Conservation (phyloP, 75 land plant genomes). For the Selaginella tamariscina region DNA sequence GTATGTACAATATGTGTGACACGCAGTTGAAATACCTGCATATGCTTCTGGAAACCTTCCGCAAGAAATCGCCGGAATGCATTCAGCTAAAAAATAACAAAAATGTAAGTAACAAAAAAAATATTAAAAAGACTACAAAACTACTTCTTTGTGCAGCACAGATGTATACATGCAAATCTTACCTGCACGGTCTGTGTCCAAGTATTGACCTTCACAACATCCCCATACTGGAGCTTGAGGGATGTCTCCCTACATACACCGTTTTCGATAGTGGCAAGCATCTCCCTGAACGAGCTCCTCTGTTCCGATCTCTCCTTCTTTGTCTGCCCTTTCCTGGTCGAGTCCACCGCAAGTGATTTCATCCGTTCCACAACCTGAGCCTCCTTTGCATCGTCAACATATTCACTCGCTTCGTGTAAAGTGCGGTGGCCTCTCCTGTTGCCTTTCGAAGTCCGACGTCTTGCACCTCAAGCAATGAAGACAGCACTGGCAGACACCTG, state of each 20-base stretch:
- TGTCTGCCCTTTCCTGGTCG: constrained; percentile 70
- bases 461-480: constrained; percentile 49
- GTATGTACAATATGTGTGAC: neutral
- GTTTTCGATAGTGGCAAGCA: constrained; percentile 52
- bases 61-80: constrained; percentile 55
- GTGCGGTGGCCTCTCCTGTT: constrained; percentile 66
- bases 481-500: constrained; percentile 56
- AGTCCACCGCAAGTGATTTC: constrained; percentile 47
- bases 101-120: neutral
- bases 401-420: constrained; percentile 47
- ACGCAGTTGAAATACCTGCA: constrained; percentile 46
- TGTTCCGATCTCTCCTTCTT: constrained; percentile 64
- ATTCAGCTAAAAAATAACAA: constrained; percentile 33
- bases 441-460: constrained; percentile 54
- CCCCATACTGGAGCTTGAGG: constrained; percentile 21
- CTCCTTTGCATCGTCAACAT: constrained; percentile 19
- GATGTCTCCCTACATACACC: constrained; percentile 23
- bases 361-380: constrained; percentile 36
- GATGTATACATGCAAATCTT: too few relatives aligned
- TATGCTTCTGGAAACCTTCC: constrained; percentile 75
- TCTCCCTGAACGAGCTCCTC: constrained; percentile 47
- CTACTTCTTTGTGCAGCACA: too few relatives aligned
- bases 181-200: constrained; percentile 24
- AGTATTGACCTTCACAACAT: constrained; percentile 19
- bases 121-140: neutral